Percentiles rank a stretch among this genome's conserved stretches.
phyloP scores from a whole-genome alignment of 176 grass and related monocot species.

The Carex myosuroides region DNA sequence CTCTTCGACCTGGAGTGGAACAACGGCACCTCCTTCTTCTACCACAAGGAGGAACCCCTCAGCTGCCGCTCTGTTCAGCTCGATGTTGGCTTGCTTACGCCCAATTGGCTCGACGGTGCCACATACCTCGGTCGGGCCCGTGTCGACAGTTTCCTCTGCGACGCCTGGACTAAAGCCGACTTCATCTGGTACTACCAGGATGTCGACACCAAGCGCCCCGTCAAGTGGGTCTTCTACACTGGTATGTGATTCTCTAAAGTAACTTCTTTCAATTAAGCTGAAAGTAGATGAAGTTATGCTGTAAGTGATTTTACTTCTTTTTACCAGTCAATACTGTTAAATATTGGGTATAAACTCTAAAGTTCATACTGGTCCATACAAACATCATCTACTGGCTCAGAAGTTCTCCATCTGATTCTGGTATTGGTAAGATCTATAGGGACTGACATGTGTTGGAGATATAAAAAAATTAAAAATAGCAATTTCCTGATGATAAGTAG shows the following conservation, averaged over 20 bases:
- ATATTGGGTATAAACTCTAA: not conserved
- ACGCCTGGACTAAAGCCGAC: conserved; percentile 51
- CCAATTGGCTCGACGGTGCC: conserved; percentile 53
- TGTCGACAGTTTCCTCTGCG: conserved; percentile 51
- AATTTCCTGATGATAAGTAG: not conserved
- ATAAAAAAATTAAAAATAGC: not conserved
- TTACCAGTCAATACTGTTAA: not conserved
- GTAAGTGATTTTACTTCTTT: not conserved
- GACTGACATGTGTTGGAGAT: not conserved
- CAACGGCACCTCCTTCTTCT: conserved; percentile 78
- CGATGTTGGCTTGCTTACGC: conserved; percentile 58
- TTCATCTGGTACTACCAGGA: conserved; percentile 81
- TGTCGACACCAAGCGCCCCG: conserved; percentile 39
- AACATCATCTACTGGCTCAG: too few species aligned
- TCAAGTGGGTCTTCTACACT: conserved; percentile 64
- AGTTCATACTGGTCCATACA: too few species aligned
- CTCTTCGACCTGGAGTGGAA: conserved; percentile 79
- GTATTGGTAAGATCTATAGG: too few species aligned
- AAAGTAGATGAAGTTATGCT: not conserved
- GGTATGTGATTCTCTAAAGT: not conserved
- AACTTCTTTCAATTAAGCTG: not conserved
- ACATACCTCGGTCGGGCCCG: conserved; percentile 34
- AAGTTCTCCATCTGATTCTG: not conserved
- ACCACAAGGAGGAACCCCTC: conserved; percentile 23
- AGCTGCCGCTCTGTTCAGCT: conserved; percentile 50